Evolutionary conservation across 495 filamentous ascomycete genomes (phyloP).

Genomic region (Hypoxylon subgilvum): DNA sequence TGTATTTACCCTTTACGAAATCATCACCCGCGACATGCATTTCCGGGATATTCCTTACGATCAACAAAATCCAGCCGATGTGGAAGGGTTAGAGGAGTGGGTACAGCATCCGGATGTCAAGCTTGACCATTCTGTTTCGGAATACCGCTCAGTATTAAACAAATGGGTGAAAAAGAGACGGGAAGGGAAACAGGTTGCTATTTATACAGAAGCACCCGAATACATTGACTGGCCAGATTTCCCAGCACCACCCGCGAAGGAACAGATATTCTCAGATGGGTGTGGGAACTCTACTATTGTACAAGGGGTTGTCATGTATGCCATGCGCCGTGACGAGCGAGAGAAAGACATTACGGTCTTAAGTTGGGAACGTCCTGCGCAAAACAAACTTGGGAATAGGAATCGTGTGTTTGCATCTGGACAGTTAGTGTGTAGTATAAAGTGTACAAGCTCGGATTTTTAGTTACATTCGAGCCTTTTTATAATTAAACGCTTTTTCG

Average conservation of each 20-base stretch:
- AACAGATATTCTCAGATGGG: too few species aligned
- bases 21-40: conserved; percentile 47
- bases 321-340: too few species aligned
- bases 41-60: conserved; percentile 6
- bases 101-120: conserved; percentile 34
- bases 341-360: too few species aligned
- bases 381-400: too few species aligned
- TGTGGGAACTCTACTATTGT: too few species aligned
- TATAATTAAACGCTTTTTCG: too few species aligned
- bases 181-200: neutral
- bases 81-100: conserved; percentile 18
- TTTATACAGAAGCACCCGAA: conserved; percentile 12
- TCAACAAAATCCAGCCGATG: conserved; percentile 20
- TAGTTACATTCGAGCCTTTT: too few species aligned
- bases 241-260: neutral
- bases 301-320: too few species aligned
- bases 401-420: too few species aligned
- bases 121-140: conserved; percentile 34
- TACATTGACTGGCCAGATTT: conserved; percentile 13
- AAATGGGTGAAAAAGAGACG: conserved; percentile 19
- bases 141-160: conserved; percentile 8
- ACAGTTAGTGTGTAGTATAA: too few species aligned
- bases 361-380: too few species aligned
- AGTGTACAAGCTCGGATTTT: too few species aligned
- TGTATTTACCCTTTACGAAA: conserved; percentile 49